These are phyloP conservation scores for Dactylonectria macrodidyma DNA, from an alignment of 2,329 filamentous ascomycete species.

Conservation along the genomic window DNA sequence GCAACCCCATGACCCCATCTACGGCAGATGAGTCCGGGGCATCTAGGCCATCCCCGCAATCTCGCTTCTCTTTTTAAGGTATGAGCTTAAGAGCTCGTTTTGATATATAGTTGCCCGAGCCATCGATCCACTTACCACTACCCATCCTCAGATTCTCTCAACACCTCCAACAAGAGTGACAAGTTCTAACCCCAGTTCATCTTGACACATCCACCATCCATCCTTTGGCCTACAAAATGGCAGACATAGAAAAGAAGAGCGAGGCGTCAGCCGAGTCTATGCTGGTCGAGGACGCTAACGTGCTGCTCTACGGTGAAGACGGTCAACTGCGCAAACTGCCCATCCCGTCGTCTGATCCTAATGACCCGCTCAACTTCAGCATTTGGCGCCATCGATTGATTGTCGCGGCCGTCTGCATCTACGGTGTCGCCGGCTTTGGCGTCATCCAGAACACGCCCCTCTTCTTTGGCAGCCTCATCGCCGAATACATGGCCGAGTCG, in stretches of 20 bases:
- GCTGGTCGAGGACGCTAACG: conserved; percentile 3
- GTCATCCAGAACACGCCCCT: neutral
- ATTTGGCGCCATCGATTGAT: conserved; percentile 3
- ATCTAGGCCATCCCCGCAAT: neutral
- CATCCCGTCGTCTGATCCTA: conserved; percentile 17
- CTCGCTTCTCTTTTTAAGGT: neutral
- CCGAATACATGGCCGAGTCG: neutral
- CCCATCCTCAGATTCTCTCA: neutral
- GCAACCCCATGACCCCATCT: neutral
- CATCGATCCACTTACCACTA: neutral
- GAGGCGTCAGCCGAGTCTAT: neutral
- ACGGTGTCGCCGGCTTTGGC: neutral
- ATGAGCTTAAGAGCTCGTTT: neutral
- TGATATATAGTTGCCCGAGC: neutral
- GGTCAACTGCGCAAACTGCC: conserved; percentile 16
- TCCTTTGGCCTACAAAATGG: neutral
- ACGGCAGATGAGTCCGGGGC: neutral
- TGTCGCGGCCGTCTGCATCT: neutral
- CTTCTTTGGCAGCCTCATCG: neutral
- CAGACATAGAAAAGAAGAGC: neutral
- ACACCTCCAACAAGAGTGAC: neutral
- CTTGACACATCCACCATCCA: too few species aligned
- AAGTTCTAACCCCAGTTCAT: neutral
- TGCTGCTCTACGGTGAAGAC: conserved; percentile 9
- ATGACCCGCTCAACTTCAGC: conserved; percentile 13